phyloP scores from a whole-genome alignment of 2,329 filamentous ascomycete species.

The Zymoseptoria ardabiliae region DNA sequence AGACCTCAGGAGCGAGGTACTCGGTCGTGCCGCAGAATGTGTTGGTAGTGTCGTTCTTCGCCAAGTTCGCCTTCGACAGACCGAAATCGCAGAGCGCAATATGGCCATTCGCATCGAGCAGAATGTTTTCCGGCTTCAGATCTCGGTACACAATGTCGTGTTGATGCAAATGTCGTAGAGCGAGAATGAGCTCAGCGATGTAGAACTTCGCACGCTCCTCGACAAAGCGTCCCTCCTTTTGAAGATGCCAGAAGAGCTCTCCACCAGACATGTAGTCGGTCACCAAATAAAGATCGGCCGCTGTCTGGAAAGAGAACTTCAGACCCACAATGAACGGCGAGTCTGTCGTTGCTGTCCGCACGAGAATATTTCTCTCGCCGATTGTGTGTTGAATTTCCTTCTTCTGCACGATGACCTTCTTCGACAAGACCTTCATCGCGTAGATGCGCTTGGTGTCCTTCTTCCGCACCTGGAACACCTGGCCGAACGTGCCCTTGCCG shows the following conservation, averaged over 20 bases:
- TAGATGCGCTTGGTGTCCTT: constrained; percentile 94
- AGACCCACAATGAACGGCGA: constrained; percentile 96
- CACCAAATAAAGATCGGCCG: constrained; percentile 93
- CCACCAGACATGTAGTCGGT: constrained; percentile 99
- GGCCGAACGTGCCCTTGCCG: constrained; percentile 95
- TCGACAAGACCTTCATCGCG: constrained; percentile 98
- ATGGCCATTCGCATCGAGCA: constrained; percentile 93
- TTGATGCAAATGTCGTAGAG: constrained; percentile 88
- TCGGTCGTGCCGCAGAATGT: constrained; percentile 98
- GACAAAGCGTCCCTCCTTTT: constrained; percentile 92
- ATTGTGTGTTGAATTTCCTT: constrained; percentile 98
- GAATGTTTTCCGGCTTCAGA: constrained; percentile 93
- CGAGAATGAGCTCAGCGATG: constrained; percentile 92
- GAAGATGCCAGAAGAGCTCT: constrained; percentile 96
- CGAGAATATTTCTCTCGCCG: constrained; percentile 92
- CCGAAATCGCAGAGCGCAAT: constrained; percentile 98
- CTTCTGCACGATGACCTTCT: constrained; percentile 99
- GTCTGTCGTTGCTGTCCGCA: constrained; percentile 89
- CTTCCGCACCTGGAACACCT: constrained; percentile 97
- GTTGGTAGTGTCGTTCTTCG: constrained; percentile 95
- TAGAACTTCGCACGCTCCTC: constrained; percentile 97
- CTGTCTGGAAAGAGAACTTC: constrained; percentile 98
- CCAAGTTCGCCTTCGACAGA: constrained; percentile 92
- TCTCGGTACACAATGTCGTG: constrained; percentile 98
- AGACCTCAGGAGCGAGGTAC: constrained; percentile 89